Conservation (phyloP, 208 protist species). For the Leishmania major region DNA sequence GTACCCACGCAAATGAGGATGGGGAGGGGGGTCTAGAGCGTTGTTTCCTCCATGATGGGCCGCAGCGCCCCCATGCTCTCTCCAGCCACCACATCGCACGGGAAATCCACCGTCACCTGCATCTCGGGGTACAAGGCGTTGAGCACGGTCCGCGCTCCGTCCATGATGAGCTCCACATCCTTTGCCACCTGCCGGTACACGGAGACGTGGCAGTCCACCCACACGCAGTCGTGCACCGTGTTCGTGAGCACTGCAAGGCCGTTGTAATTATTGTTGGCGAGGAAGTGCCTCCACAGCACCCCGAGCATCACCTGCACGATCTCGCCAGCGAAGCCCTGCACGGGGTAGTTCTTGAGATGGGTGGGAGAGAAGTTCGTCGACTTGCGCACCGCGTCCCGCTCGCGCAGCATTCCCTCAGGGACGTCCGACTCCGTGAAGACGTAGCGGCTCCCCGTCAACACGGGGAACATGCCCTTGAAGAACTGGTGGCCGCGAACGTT, state of each 20-base stretch:
- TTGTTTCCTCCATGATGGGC: constrained; percentile 75
- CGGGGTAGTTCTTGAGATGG: constrained; percentile 94
- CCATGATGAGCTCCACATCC: constrained; percentile 89
- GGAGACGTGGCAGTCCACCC: constrained; percentile 90
- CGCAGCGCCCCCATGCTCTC: constrained; percentile 87
- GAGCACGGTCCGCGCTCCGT: constrained; percentile 75
- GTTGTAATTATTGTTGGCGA: constrained; percentile 86
- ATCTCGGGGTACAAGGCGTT: constrained; percentile 89
- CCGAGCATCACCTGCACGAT: constrained; percentile 94
- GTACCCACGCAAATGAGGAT: not conserved
- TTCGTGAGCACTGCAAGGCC: constrained; percentile 91
- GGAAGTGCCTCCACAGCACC: constrained; percentile 90
- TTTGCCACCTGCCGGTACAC: constrained; percentile 78
- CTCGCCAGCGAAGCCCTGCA: constrained; percentile 94
- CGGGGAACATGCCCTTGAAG: constrained; percentile 93
- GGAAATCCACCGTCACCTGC: constrained; percentile 84
- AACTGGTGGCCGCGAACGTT: constrained; percentile 90
- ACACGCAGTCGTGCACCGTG: constrained; percentile 95
- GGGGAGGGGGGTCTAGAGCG: constrained; percentile 23
- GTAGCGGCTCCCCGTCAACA: constrained; percentile 90
- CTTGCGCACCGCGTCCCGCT: constrained; percentile 57
- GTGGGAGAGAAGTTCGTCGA: constrained; percentile 92
- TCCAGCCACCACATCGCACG: constrained; percentile 88
- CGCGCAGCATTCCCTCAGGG: constrained; percentile 73
- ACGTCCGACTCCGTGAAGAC: constrained; percentile 91